phyloP scores from a whole-genome alignment of 106 monocot species.

The Phalaenopsis aphrodite region DNA sequence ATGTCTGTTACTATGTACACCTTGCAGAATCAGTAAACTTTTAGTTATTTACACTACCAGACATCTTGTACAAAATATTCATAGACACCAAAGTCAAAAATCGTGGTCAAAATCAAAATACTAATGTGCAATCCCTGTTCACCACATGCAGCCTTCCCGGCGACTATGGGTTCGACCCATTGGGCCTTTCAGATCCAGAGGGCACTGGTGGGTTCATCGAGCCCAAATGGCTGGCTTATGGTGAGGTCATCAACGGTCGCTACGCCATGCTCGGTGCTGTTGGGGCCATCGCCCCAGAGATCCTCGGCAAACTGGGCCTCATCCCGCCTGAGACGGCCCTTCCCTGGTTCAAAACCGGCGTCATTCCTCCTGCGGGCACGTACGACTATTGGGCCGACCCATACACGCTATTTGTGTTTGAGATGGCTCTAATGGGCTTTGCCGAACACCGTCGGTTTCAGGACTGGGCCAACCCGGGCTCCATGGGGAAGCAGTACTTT shows the following conservation, averaged over 20 bases:
- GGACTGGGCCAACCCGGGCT: constrained; percentile 91
- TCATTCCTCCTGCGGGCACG: constrained; percentile 88
- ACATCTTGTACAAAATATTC: no score
- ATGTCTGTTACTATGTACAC: no score
- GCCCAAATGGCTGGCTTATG: constrained; percentile 90
- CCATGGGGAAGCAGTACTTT: constrained; percentile 93
- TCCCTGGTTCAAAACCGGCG: constrained; percentile 94
- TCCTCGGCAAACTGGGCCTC: constrained; percentile 68
- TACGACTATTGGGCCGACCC: constrained; percentile 96
- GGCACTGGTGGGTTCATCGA: constrained; percentile 98
- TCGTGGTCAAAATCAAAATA: no score
- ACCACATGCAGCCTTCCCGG: constrained; percentile 58
- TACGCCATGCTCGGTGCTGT: constrained; percentile 78
- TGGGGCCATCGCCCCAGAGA: constrained; percentile 73
- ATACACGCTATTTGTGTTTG: constrained; percentile 84
- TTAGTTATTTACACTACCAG: no score
- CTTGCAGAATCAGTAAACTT: no score
- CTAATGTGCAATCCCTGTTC: no score
- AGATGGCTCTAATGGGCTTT: constrained; percentile 91
- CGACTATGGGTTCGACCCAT: constrained; percentile 90
- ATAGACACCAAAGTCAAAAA: no score
- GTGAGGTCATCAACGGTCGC: constrained; percentile 88
- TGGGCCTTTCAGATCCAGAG: constrained; percentile 91
- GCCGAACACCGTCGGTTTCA: constrained; percentile 94
- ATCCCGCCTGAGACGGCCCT: constrained; percentile 82